Evolutionary conservation across 2,329 filamentous ascomycete species (phyloP).

Genomic region (Colletotrichum higginsianum): DNA sequence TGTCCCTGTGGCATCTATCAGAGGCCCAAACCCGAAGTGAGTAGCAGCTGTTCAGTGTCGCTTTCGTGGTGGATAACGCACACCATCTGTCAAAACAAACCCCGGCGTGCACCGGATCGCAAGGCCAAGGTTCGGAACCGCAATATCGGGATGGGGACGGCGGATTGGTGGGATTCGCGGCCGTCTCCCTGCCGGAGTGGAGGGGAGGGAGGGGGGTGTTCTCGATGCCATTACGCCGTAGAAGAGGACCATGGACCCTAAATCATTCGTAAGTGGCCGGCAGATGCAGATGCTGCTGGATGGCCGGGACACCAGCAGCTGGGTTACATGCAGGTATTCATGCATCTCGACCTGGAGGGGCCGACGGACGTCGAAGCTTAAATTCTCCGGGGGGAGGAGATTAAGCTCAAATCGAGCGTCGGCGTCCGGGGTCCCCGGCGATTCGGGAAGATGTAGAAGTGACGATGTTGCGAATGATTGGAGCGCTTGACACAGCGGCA

Average conservation of each 20-base stretch:
- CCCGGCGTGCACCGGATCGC: neutral
- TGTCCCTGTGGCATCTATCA: neutral
- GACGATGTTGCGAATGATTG: conserved; percentile 4
- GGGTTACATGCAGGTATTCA: neutral
- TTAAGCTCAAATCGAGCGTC: conserved; percentile 7
- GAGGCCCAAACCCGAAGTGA: neutral
- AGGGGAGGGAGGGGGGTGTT: neutral
- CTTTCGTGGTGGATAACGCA: neutral
- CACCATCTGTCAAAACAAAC: neutral
- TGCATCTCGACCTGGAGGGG: neutral
- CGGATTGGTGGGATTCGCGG: conserved; percentile 35
- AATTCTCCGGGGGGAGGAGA: conserved; percentile 17
- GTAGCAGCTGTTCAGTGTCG: neutral
- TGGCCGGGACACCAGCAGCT: neutral
- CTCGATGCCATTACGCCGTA: neutral
- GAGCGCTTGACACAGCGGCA: conserved; percentile 16
- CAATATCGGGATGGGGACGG: conserved; percentile 15
- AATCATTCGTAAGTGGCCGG: neutral
- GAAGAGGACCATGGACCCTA: neutral
- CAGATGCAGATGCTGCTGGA: neutral
- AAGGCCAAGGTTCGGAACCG: conserved; percentile 3
- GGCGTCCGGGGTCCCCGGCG: conserved; percentile 7
- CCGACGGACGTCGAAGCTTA: conserved; percentile 30
- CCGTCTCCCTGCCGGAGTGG: conserved; percentile 5
- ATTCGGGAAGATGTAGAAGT: neutral